Evolutionary conservation across 768 basidiomycete genomes (phyloP).

Genomic region (Hericium rajendrae): DNA sequence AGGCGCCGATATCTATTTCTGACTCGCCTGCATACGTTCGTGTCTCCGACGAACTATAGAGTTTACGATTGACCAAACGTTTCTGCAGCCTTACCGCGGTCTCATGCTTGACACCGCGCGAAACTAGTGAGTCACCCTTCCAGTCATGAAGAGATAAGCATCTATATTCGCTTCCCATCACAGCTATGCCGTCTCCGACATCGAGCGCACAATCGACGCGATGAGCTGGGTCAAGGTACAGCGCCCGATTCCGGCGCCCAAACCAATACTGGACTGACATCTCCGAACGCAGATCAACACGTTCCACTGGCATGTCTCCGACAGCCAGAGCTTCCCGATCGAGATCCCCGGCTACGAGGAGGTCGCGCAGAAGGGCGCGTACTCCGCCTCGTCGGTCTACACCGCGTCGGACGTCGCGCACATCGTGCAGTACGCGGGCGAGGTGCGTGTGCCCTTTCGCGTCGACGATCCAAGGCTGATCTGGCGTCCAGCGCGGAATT

Average conservation of each 20-base stretch:
- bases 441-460: slow-evolving; percentile 4
- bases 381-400: slow-evolving; percentile 26
- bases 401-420: slow-evolving; percentile 26
- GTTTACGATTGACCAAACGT: not conserved
- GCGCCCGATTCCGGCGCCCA: not conserved
- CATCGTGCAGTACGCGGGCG: slow-evolving; percentile 35
- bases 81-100: slow-evolving; percentile 55
- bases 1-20: slow-evolving; percentile 30
- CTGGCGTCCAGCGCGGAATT: too few relatives aligned
- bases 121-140: slow-evolving; percentile 46
- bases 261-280: not conserved
- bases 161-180: not conserved
- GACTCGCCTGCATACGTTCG: slow-evolving; percentile 41
- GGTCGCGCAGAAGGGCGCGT: slow-evolving; percentile 35
- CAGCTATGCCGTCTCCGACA: slow-evolving; percentile 55
- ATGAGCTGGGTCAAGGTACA: slow-evolving; percentile 56
- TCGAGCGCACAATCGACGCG: slow-evolving; percentile 60
- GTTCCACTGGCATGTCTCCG: slow-evolving; percentile 40
- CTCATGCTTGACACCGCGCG: slow-evolving; percentile 76
- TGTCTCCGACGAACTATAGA: not conserved
- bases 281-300: slow-evolving; percentile 28
- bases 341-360: slow-evolving; percentile 28
- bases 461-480: too few relatives aligned
- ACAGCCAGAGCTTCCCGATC: slow-evolving; percentile 44
- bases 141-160: not conserved